Conservation (phyloP, 2,329 filamentous ascomycete species). For the Exserohilum turcica region DNA sequence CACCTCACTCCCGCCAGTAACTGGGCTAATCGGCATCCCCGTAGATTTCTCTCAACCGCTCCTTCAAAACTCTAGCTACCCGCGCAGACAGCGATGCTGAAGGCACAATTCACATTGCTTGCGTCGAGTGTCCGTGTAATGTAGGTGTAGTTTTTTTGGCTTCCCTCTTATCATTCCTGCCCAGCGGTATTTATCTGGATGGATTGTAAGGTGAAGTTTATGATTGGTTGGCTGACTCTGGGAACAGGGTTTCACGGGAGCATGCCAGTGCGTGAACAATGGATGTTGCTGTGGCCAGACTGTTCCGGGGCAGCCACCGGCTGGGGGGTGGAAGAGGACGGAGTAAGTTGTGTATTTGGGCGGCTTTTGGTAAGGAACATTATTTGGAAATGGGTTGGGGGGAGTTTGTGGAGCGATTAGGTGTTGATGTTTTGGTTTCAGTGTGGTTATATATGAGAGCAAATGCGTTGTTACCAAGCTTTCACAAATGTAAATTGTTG, state of each 20-base stretch:
- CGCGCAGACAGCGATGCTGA: slow-evolving; percentile 2
- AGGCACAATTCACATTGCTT: slow-evolving; percentile 3
- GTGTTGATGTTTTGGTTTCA: no score
- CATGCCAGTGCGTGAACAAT: slow-evolving; percentile 3
- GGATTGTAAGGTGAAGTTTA: not conserved
- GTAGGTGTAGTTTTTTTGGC: not conserved
- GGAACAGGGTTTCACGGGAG: slow-evolving; percentile 1
- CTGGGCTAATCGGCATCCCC: not conserved
- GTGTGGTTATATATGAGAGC: no score
- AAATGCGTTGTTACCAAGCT: no score
- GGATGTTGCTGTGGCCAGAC: slow-evolving; percentile 7
- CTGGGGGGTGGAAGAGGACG: not conserved
- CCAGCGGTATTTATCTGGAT: not conserved
- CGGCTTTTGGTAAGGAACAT: no score
- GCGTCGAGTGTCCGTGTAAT: slow-evolving; percentile 8
- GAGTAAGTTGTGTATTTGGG: not conserved
- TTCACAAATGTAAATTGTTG: no score
- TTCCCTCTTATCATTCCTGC: not conserved
- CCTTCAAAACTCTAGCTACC: slow-evolving; percentile 5
- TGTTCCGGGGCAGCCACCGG: not conserved
- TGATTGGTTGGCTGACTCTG: not conserved
- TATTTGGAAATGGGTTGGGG: no score
- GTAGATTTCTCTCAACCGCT: slow-evolving; percentile 8
- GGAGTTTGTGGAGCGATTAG: no score
- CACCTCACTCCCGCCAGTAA: not conserved